These are phyloP conservation scores for Cladophialophora exuberans DNA, from an alignment of 2,329 filamentous ascomycete species.

Conservation along the genomic window DNA sequence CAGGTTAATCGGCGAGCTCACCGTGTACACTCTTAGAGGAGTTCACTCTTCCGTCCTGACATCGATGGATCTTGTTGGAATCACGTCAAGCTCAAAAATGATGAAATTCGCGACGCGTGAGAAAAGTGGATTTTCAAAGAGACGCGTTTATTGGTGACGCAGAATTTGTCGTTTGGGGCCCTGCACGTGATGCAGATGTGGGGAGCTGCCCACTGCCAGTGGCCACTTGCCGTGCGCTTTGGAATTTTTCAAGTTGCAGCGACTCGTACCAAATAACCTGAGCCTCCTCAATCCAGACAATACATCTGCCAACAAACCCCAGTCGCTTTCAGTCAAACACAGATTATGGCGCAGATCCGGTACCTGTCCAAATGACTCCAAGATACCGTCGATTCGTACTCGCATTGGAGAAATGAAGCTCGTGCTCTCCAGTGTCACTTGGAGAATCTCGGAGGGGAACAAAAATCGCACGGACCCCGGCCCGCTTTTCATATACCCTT, in stretches of 20 bases:
- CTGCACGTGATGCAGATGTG: not conserved
- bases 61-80: too few species aligned
- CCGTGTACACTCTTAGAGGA: too few species aligned
- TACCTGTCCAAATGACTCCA: not conserved
- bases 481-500: not conserved
- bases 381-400: not conserved
- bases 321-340: not conserved
- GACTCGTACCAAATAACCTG: too few species aligned
- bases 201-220: not conserved
- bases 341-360: too few species aligned
- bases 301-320: too few species aligned
- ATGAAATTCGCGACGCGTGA: constrained; percentile 1
- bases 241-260: too few species aligned
- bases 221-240: too few species aligned
- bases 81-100: too few species aligned
- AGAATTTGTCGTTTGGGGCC: not conserved
- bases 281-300: too few species aligned
- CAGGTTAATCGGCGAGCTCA: too few species aligned
- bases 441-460: constrained; percentile 12
- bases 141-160: constrained; percentile 8
- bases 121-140: not conserved
- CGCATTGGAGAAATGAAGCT: not conserved
- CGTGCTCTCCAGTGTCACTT: not conserved
- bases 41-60: too few species aligned
- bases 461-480: not conserved